Conservation (phyloP, 495 filamentous ascomycete species). For the Rusavskia elegans region DNA sequence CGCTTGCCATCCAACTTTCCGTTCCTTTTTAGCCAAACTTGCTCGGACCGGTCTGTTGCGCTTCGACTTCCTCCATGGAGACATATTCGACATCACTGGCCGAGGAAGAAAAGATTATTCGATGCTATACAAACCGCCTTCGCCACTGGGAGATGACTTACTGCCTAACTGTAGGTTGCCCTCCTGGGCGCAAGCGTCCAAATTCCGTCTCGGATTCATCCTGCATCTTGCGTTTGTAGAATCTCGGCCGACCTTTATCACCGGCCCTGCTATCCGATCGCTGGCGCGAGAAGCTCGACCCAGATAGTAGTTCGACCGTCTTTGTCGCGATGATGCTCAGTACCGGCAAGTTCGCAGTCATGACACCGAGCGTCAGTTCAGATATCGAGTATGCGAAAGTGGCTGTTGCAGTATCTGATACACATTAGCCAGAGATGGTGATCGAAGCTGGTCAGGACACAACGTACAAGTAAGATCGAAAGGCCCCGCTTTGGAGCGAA, state of each 20-base stretch:
- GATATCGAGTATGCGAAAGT: not conserved
- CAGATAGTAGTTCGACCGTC: not conserved
- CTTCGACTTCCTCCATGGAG: not conserved
- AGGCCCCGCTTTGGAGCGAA: not conserved
- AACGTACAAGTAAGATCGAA: slow-evolving; percentile 1
- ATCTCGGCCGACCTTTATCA: not conserved
- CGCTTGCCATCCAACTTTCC: too few species aligned
- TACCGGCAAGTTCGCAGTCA: slow-evolving; percentile 10
- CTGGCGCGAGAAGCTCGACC: not conserved
- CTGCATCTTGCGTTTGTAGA: not conserved
- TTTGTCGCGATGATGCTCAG: slow-evolving; percentile 1
- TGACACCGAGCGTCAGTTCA: slow-evolving; percentile 8
- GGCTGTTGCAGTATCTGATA: not conserved
- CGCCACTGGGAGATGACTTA: too few species aligned
- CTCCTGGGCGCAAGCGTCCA: not conserved
- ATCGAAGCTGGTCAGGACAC: too few species aligned
- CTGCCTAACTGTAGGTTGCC: not conserved
- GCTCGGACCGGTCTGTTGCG: too few species aligned
- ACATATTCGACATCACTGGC: not conserved
- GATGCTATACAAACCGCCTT: too few species aligned
- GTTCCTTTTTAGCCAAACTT: too few species aligned
- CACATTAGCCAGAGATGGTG: too few species aligned
- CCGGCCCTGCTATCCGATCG: not conserved
- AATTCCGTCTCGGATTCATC: not conserved
- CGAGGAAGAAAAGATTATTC: too few species aligned